Evolutionary conservation across 1,139 yeast species (phyloP).

Genomic region (Debaryomyces psychrophilus): DNA sequence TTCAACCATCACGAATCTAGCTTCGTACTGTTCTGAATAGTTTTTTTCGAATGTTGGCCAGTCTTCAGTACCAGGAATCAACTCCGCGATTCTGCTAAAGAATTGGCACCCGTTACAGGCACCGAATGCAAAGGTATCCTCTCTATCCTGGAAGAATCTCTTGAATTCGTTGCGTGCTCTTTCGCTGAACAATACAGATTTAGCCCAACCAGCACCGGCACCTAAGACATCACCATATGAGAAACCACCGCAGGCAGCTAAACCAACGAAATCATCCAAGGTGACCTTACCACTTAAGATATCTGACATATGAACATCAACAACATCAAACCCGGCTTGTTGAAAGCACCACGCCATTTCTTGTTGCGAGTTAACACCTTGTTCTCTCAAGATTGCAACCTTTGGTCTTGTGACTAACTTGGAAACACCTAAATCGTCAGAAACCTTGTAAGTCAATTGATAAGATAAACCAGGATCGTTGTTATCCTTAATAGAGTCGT

Average conservation of each 20-base stretch:
- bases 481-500: slow-evolving; percentile 70
- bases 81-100: slow-evolving; percentile 79
- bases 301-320: slow-evolving; percentile 98
- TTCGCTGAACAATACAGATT: slow-evolving; percentile 88
- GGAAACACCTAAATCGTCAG: slow-evolving; percentile 44
- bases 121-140: slow-evolving; percentile 96
- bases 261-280: slow-evolving; percentile 83
- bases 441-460: slow-evolving; percentile 69
- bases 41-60: slow-evolving; percentile 98
- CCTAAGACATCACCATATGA: slow-evolving; percentile 99
- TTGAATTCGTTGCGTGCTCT: slow-evolving; percentile 75
- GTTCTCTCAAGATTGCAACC: slow-evolving; percentile 97
- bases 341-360: slow-evolving; percentile 99
- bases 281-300: slow-evolving; percentile 71
- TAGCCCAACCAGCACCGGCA: slow-evolving; percentile 99
- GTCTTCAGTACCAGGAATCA: slow-evolving; percentile 92
- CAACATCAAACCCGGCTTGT: slow-evolving; percentile 90
- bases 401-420: slow-evolving; percentile 57
- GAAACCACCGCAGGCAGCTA: slow-evolving; percentile 99
- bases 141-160: slow-evolving; percentile 80
- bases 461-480: slow-evolving; percentile 88
- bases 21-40: slow-evolving; percentile 93
- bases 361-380: slow-evolving; percentile 97
- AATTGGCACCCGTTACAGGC: slow-evolving; percentile 99
- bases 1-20: slow-evolving; percentile 91